Evolutionary conservation across 2,329 filamentous ascomycete genomes (phyloP), one percentile per base, ranked within the genome.

Genomic region (Aspergillus sp.): DNA sequence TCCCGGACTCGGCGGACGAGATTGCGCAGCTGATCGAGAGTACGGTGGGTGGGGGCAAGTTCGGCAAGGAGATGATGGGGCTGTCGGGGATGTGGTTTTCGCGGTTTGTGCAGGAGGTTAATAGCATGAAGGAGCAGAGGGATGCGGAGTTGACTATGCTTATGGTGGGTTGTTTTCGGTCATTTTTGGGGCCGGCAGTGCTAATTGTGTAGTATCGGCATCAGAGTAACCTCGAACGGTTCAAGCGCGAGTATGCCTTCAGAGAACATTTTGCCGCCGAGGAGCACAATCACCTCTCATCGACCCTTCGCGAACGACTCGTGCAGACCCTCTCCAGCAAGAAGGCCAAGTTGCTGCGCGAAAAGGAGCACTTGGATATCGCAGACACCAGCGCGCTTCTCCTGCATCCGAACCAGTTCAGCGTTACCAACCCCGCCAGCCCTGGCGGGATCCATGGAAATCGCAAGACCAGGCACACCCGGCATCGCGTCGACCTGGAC

Each of bases 71-170:
- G 45, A 75, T 74, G 53, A 63, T 67, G 26, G 69, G 68, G 19
- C 58, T 75, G 45, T 72, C 86, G 20, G 91, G 91, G 1, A 84
- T 80, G 49, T 77, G 82, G 52, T 95, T 94, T 57, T 73, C 80
- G 37, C 78, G 85, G 45, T 96, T 93, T 64, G 77, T 91, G 13
- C 76, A 85, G 45, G 78, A 89, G 40, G 75, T 95, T 33, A 93
- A 95, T 54, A 81, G 93, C 57, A 74, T 86, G 5, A 78, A 94
- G 44, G 88, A 96, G 60, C 75, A 85, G 51, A 76, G 85, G 47
- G 91, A 98, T 65, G 79, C 82, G 42, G 78, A 88, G 48, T 64
- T 96, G 52, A 80, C 82, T 5, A 75, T 80, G 52, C 74, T 93
- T 44, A 81, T 82, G 71, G 91, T 94, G 69, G 52, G 75, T 58